Base-by-base conservation (phyloP, 2,329 filamentous ascomycete species). In the Dryadomyces sulphureus region DNA sequence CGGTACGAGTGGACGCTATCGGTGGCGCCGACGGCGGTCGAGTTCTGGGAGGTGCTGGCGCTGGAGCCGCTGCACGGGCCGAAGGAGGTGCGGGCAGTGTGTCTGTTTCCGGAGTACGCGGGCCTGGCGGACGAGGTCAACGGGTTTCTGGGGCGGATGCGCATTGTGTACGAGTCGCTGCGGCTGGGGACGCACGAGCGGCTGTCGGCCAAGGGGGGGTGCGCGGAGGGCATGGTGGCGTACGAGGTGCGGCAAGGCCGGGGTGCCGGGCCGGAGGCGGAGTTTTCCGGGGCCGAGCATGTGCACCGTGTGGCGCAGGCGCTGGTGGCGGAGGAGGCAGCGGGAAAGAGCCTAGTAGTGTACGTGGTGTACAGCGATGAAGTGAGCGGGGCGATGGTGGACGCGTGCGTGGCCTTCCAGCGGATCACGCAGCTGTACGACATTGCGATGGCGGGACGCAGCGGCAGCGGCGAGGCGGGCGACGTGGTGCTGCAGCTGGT, bases 1-100 rank as follows among this genome's bases (percentile, higher is more conserved):
- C 72, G 85, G 45, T 75, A 78, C 19, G 81, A 87, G 35, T 70
- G 72, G 2, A 75, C 73, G 41, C 72, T 88, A 47, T 85, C 87
- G 11, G 68, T 93, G 35, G 66, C 90, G 20, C 83, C 86, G 2
- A 75, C 84, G 1, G 81, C 84, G 0, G 65, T 90, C 19, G 65
- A 72, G 1, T 94, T 92, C 56, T 93, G 86, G 87, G 85, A 92
- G 57, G 79, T 80, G 41, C 65, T 93, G 17, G 83, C 84, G 0
- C 68, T 94, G 2, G 77, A 77, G 2, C 86, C 86, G 4, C 75
- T 76, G 8, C 76, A 76, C 48, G 82, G 84, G 0, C 57, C 68
- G 7, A 93, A 93, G 59, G 76, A 90, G 50, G 65, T 92, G 25
- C 70, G 73, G 32, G 73, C 79, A 0, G 73, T 85, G 41, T 86